Evolutionary conservation across 208 protist genomes (phyloP).

Genomic region (Acanthamoeba divionensis): DNA sequence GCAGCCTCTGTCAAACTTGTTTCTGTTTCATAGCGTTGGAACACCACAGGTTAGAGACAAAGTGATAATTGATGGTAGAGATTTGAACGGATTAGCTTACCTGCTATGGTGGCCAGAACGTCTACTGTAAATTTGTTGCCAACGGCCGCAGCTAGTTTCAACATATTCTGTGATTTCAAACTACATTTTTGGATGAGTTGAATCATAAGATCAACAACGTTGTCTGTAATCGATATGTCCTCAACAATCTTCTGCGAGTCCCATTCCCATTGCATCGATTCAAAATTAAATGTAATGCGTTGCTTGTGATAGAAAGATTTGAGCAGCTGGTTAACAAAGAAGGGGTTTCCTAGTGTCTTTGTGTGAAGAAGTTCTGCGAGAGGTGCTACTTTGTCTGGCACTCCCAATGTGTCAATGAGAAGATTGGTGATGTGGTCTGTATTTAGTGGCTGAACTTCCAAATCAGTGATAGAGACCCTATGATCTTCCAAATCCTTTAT

Average conservation of each 20-base stretch:
- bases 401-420: conserved; percentile 20
- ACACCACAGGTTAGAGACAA: neutral
- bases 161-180: neutral
- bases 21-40: no score
- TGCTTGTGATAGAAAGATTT: neutral
- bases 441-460: conserved; percentile 13
- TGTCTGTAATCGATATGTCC: neutral
- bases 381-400: neutral
- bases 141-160: conserved; percentile 13
- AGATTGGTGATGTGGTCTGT: neutral
- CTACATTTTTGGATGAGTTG: neutral
- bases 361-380: neutral
- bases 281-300: conserved; percentile 15
- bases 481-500: neutral
- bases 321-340: conserved; percentile 52
- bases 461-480: neutral
- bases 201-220: conserved; percentile 48
- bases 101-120: neutral
- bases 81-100: neutral
- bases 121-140: conserved; percentile 19
- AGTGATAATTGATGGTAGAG: neutral
- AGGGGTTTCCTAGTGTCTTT: conserved; percentile 44
- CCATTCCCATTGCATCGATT: neutral
- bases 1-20: neutral
- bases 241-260: neutral